Evolutionary conservation across 352 stramenopile species (phyloP).

Genomic region (Halophytophthora batemanensis): DNA sequence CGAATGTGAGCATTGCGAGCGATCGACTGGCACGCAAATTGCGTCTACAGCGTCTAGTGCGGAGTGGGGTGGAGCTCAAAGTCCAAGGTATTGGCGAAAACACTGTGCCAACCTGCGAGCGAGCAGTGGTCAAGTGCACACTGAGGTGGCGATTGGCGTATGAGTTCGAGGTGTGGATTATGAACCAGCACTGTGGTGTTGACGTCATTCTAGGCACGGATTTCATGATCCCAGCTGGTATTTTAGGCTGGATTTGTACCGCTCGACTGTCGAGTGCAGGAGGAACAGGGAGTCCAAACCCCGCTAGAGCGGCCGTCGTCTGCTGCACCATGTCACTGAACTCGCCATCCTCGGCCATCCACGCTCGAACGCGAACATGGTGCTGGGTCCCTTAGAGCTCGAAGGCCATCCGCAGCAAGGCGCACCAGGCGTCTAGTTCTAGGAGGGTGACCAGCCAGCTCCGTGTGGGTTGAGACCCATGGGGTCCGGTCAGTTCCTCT

Average conservation of each 20-base stretch:
- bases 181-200: conserved; percentile 3
- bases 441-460: no score
- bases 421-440: no score
- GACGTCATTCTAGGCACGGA: conserved; percentile 1
- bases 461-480: no score
- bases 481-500: no score
- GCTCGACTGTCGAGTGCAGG: not conserved
- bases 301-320: no score
- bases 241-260: conserved; percentile 5
- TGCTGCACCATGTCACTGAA: no score
- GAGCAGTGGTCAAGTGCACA: conserved; percentile 1
- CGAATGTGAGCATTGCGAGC: not conserved
- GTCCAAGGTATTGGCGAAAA: conserved; percentile 6
- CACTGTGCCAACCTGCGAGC: not conserved
- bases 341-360: no score
- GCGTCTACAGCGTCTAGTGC: not conserved
- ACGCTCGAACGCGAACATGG: no score
- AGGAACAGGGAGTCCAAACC: no score
- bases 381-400: no score
- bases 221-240: conserved; percentile 6
- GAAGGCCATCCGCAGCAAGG: no score
- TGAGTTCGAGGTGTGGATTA: conserved; percentile 8
- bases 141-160: conserved; percentile 1
- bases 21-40: not conserved
- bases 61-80: not conserved